A percentile compares a stretch with the other conserved stretches of the same genome.
phyloP scores from a whole-genome alignment of 208 protist species.

The Leishmania turanica region DNA sequence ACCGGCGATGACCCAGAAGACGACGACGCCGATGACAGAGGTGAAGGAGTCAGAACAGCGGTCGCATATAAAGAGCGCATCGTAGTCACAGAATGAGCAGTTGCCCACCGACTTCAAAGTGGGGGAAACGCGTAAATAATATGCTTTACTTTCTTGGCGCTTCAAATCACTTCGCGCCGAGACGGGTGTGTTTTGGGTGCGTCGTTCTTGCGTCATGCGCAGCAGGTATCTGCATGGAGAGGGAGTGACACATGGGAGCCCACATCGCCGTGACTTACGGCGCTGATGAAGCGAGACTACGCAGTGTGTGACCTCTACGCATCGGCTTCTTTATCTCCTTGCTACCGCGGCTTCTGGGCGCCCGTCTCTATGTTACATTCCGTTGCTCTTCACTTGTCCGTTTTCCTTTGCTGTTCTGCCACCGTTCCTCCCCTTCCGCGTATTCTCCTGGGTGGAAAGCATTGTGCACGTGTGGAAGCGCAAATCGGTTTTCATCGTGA shows the following conservation, averaged over 20 bases:
- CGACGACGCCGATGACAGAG: not conserved
- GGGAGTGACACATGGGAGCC: not conserved
- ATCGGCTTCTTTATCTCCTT: not conserved
- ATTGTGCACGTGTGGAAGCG: not conserved
- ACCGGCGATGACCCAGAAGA: not conserved
- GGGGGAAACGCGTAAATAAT: not conserved
- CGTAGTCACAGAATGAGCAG: not conserved
- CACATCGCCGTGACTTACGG: not conserved
- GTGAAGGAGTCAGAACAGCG: not conserved
- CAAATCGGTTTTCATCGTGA: not conserved
- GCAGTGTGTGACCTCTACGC: not conserved
- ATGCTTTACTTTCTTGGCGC: not conserved
- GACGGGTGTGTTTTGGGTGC: too few relatives aligned
- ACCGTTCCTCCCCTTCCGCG: not conserved
- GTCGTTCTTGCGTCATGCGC: not conserved
- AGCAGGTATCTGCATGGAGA: not conserved
- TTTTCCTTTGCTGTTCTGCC: not conserved
- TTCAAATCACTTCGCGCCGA: not conserved
- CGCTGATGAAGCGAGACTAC: not conserved
- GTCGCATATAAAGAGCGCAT: not conserved
- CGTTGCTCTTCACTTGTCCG: not conserved
- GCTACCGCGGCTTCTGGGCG: not conserved
- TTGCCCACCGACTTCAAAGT: not conserved
- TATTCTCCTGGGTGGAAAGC: not conserved
- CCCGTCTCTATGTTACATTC: not conserved